A percentile compares a stretch with the other conserved stretches of the same genome.
These are phyloP conservation scores for Pestalotiopsis sp. DNA, from an alignment of 2,329 filamentous ascomycete genomes.

Conservation along the genomic window DNA sequence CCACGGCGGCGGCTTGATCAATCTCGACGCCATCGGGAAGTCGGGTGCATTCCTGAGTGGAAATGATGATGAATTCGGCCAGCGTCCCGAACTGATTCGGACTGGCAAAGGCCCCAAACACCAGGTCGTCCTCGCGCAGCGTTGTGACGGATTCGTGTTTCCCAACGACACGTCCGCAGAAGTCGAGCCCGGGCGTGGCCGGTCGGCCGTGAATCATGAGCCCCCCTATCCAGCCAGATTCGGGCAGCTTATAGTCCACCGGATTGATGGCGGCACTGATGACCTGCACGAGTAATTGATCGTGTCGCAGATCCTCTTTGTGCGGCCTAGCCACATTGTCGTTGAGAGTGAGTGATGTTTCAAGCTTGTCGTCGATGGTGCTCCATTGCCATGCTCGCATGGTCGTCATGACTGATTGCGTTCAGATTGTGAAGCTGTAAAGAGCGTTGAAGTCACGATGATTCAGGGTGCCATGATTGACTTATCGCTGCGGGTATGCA, in stretches of 20 bases:
- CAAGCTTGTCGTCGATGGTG: not conserved
- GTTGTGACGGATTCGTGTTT: slow-evolving; percentile 23
- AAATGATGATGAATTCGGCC: slow-evolving; percentile 38
- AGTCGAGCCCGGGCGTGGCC: slow-evolving; percentile 51
- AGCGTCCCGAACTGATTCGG: slow-evolving; percentile 38
- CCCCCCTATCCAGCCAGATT: slow-evolving; percentile 42
- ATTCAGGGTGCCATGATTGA: not conserved
- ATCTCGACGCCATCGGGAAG: slow-evolving; percentile 43
- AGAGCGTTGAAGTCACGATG: not conserved
- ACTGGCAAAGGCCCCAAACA: slow-evolving; percentile 40
- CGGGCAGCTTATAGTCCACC: slow-evolving; percentile 63
- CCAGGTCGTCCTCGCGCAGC: slow-evolving; percentile 39
- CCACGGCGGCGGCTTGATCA: slow-evolving; percentile 42
- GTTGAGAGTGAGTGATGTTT: not conserved
- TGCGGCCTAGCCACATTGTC: not conserved
- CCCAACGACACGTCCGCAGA: slow-evolving; percentile 42
- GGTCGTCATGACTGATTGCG: not conserved
- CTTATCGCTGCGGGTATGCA: not conserved
- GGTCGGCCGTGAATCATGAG: slow-evolving; percentile 37
- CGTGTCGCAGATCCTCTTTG: not conserved
- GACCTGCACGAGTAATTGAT: slow-evolving; percentile 56
- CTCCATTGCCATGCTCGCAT: not conserved
- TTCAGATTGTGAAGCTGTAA: not conserved
- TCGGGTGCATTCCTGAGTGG: slow-evolving; percentile 29
- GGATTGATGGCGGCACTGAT: slow-evolving; percentile 57